phyloP scores from a whole-genome alignment of 768 basidiomycete species.

The Leccinum sublutescens region DNA sequence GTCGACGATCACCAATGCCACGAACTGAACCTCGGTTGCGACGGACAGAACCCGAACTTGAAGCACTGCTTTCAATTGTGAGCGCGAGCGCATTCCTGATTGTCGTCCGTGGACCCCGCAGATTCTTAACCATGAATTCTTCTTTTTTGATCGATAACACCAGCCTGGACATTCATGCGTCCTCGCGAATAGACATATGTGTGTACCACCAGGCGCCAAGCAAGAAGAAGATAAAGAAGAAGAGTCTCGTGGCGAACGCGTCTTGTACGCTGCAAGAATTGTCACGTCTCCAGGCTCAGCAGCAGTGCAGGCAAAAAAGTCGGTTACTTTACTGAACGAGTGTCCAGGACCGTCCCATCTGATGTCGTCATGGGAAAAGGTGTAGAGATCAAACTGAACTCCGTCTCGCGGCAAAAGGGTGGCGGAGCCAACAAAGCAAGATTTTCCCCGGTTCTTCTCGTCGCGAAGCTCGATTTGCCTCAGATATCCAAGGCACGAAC shows the following conservation, averaged over 20 bases:
- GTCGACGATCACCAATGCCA: conserved; percentile 50
- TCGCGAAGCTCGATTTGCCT: conserved; percentile 23
- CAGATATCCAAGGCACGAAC: not conserved
- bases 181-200: conserved; percentile 49
- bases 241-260: conserved; percentile 52
- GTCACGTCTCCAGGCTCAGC: conserved; percentile 44
- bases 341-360: conserved; percentile 1
- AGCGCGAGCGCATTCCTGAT: conserved; percentile 18
- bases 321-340: conserved; percentile 18
- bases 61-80: conserved; percentile 55
- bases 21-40: conserved; percentile 59
- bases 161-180: conserved; percentile 40
- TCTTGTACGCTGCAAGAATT: conserved; percentile 53
- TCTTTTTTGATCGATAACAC: not conserved
- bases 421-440: conserved; percentile 10
- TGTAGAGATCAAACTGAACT: conserved; percentile 45
- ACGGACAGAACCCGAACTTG: conserved; percentile 70
- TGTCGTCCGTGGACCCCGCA: not conserved
- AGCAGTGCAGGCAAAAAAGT: conserved; percentile 41
- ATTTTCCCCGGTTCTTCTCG: conserved; percentile 3
- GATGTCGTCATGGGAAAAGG: conserved; percentile 25
- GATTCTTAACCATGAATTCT: not conserved
- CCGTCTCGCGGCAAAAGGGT: conserved; percentile 19
- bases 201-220: conserved; percentile 58
- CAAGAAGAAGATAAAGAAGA: conserved; percentile 62